A percentile compares a stretch with the other conserved stretches of the same genome.
These are phyloP conservation scores for Botrytis fabae DNA, from an alignment of 2,329 filamentous ascomycete genomes.

Conservation along the genomic window DNA sequence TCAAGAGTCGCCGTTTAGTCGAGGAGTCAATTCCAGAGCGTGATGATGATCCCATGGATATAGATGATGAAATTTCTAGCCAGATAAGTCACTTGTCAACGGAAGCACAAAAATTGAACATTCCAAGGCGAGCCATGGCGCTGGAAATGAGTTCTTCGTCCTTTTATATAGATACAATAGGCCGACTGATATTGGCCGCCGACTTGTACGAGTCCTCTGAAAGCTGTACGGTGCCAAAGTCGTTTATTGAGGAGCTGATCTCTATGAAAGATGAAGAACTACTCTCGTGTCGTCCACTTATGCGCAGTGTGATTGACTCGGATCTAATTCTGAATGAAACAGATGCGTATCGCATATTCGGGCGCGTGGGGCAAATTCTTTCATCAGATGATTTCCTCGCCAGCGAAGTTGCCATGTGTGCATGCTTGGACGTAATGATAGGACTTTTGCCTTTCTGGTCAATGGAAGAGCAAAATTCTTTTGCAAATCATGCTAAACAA, in stretches of 20 bases:
- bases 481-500: conserved; percentile 69
- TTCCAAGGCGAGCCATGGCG: conserved; percentile 45
- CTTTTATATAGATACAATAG: conserved; percentile 33
- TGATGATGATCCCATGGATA: conserved; percentile 59
- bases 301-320: conserved; percentile 55
- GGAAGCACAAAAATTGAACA: conserved; percentile 42
- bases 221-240: conserved; percentile 48
- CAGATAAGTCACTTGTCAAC: conserved; percentile 53
- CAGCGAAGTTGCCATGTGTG: conserved; percentile 70
- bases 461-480: conserved; percentile 45
- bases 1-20: conserved; percentile 26
- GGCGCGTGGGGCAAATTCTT: conserved; percentile 54
- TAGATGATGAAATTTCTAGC: conserved; percentile 65
- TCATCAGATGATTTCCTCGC: conserved; percentile 62
- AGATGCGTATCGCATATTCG: conserved; percentile 50
- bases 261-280: conserved; percentile 54
- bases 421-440: conserved; percentile 67
- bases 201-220: conserved; percentile 29
- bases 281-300: conserved; percentile 51
- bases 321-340: conserved; percentile 53
- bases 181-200: conserved; percentile 33
- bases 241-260: conserved; percentile 53
- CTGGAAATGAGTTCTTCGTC: conserved; percentile 34
- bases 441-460: conserved; percentile 43
- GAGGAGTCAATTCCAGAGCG: conserved; percentile 30